Evolutionary conservation across 208 protist genomes (phyloP), one percentile per base, ranked within the genome.

Genomic region (Angomonas ambiguus): DNA sequence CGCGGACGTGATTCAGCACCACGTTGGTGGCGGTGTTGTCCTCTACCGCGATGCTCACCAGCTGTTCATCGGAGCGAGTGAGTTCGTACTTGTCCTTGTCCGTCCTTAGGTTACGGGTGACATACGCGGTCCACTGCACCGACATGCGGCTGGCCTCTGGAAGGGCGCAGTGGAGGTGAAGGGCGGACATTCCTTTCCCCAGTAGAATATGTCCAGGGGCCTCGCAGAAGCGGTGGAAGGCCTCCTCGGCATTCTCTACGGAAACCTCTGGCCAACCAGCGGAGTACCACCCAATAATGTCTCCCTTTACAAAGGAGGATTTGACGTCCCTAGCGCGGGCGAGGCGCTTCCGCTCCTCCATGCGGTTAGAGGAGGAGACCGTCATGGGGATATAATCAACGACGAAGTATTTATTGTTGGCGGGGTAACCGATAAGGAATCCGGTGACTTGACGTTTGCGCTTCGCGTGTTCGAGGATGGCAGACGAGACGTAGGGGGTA

Each of bases 381-480:
- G 83, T 94, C 71, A 83, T 74, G 0, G 85, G 88, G 48, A 91
- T 77, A 75, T 82, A 87, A 69, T 94, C 85, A 1, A 64, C 79
- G 41, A 92, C 72, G 41, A 74, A 51, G 33, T 91, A 79, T 30
- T 82, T 72, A 31, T 86, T 67, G 0, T 62, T 55, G 22, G 69
- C 77, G 57, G 63, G 71, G 27, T 51, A 80, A 64, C 88, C 88
- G 33, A 91, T 65, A 53, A 94, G 67, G 65, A 77, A 91, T 31
- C 88, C 88, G 16, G 85, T 77, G 30, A 82, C 82, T 55, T 79
- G 73, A 27, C 33, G 31, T 55, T 76, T 80, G 30, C 89, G 86
- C 80, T 95, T 91, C 28, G 74, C 82, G 71, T 95, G 89, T 68
- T 92, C 89, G 34, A 95, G 41, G 63, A 95, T 95, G 62, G 83